A percentile compares a stretch with the other conserved stretches of the same genome.
Conservation (phyloP, 306 rosid species). For the Fragaria iinumae region DNA sequence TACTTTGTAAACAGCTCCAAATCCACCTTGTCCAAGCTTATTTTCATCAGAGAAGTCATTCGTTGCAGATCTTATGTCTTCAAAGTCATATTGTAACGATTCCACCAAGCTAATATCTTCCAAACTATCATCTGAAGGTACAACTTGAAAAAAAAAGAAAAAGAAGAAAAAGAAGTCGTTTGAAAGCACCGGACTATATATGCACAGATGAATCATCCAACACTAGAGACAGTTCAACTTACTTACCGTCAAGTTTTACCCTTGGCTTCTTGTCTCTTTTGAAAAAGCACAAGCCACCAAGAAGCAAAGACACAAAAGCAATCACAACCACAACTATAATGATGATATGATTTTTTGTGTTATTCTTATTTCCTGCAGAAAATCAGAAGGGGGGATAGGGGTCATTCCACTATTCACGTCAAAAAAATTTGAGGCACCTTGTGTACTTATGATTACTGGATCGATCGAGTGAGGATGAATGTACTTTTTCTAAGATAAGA, state of each 20-base stretch:
- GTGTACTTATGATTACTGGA: not conserved
- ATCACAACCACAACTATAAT: not conserved
- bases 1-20: slow-evolving; percentile 6
- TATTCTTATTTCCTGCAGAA: not conserved
- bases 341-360: not conserved
- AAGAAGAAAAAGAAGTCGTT: too few species aligned
- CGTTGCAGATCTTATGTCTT: not conserved
- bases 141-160: not conserved
- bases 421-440: not conserved
- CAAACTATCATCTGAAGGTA: not conserved
- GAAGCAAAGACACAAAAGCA: not conserved
- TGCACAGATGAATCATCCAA: not conserved
- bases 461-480: not conserved
- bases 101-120: not conserved
- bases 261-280: not conserved
- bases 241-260: not conserved
- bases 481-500: not conserved
- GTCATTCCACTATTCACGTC: not conserved
- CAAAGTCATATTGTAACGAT: not conserved
- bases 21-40: slow-evolving; percentile 2
- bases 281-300: not conserved
- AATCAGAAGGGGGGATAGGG: not conserved
- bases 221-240: not conserved
- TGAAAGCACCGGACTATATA: not conserved
- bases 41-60: not conserved